Evolutionary conservation across 805 yeast species (phyloP).

Genomic region (Candida schatavii): DNA sequence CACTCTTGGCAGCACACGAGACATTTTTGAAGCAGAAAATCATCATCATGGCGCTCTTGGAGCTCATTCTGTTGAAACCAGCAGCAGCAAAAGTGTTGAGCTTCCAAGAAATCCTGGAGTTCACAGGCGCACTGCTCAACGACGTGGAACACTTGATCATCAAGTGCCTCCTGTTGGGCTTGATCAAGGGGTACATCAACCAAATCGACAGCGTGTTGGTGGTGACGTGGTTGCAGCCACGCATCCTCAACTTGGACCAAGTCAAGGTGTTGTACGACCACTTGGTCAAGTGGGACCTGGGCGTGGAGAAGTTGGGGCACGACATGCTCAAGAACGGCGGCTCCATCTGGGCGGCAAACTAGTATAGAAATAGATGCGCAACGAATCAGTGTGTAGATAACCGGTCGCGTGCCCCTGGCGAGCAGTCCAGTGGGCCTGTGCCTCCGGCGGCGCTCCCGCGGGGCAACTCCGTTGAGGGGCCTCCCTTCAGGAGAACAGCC

Average conservation of each 20-base stretch:
- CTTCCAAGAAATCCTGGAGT: constrained; percentile 66
- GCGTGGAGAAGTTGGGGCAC: constrained; percentile 59
- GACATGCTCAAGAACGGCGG: constrained; percentile 39
- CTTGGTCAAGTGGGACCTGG: constrained; percentile 72
- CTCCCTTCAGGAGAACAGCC: no score
- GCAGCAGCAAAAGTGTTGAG: constrained; percentile 70
- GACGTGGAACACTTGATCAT: constrained; percentile 89
- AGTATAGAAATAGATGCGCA: neutral
- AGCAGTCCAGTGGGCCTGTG: no score
- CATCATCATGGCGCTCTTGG: constrained; percentile 87
- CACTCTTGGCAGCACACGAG: constrained; percentile 56
- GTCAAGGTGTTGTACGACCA: constrained; percentile 72
- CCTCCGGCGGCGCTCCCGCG: no score
- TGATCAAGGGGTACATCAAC: constrained; percentile 87
- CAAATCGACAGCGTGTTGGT: constrained; percentile 77
- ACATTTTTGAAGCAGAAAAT: constrained; percentile 83
- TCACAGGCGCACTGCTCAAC: constrained; percentile 62
- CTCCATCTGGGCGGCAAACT: constrained; percentile 36
- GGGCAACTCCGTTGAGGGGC: no score
- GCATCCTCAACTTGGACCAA: constrained; percentile 82
- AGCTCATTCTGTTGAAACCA: constrained; percentile 75
- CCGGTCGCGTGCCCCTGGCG: no score
- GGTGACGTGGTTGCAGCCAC: constrained; percentile 94
- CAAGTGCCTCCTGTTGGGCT: constrained; percentile 82
- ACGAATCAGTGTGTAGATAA: no score